Evolutionary conservation across 306 rosid species (phyloP).

Genomic region (Quercus glauca): DNA sequence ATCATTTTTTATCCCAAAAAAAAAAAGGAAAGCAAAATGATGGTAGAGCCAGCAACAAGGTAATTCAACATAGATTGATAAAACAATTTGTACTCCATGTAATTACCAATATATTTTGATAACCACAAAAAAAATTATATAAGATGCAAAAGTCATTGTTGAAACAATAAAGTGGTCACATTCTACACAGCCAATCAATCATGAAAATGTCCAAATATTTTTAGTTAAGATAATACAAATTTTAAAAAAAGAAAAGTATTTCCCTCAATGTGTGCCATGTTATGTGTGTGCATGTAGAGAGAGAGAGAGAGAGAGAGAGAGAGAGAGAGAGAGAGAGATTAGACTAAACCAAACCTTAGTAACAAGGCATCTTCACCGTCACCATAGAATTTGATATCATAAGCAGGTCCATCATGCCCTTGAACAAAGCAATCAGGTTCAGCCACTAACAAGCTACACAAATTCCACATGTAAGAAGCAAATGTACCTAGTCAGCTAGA

Average conservation of each 20-base stretch:
- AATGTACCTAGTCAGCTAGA: too few relatives aligned
- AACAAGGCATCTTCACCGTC: constrained; percentile 56
- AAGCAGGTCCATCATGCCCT: constrained; percentile 83
- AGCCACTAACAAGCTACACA: constrained; percentile 48
- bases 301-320: background rate
- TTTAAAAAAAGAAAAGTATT: too few relatives aligned
- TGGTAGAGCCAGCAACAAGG: background rate
- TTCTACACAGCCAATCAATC: too few relatives aligned
- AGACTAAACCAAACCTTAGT: constrained; percentile 54
- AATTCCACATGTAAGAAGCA: constrained; percentile 28
- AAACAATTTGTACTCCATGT: background rate
- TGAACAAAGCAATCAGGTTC: constrained; percentile 64
- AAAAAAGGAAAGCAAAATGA: background rate
- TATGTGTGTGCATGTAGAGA: background rate
- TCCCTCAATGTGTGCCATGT: too few relatives aligned
- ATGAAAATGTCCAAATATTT: too few relatives aligned
- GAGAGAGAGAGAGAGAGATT: background rate
- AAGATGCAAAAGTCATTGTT: background rate
- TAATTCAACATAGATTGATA: background rate
- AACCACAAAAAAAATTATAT: background rate
- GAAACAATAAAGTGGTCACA: background rate
- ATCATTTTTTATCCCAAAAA: too few relatives aligned
- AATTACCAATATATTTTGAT: background rate
- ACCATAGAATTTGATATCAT: constrained; percentile 80
- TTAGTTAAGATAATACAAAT: too few relatives aligned